These are phyloP conservation scores for Populus ilicifolia DNA, from an alignment of 345 rosid genomes.

Conservation along the genomic window DNA sequence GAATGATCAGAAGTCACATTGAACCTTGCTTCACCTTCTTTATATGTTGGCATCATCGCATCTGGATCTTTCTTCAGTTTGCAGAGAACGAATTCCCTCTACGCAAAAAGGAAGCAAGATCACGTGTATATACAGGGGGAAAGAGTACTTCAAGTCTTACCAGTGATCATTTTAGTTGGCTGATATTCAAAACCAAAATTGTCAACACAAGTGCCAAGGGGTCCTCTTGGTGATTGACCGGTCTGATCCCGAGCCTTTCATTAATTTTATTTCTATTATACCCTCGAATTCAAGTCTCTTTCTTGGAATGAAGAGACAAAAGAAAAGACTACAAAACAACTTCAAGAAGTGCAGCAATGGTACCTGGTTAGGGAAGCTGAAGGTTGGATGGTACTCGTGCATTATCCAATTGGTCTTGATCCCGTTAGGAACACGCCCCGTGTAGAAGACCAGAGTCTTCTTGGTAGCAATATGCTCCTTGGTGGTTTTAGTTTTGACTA, in stretches of 20 bases:
- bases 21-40: conserved; percentile 4
- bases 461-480: background rate
- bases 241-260: no score
- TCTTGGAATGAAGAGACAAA: background rate
- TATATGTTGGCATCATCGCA: background rate
- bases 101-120: background rate
- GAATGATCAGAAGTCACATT: no score
- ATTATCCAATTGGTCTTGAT: conserved; percentile 15
- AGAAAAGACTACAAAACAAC: no score
- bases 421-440: background rate
- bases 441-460: conserved; percentile 16
- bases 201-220: no score
- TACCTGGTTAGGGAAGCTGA: conserved; percentile 5
- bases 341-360: background rate
- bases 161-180: no score
- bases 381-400: conserved; percentile 7
- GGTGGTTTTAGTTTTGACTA: background rate
- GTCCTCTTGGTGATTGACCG: background rate
- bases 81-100: conserved; percentile 6
- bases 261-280: no score
- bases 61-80: conserved; percentile 6
- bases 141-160: no score
- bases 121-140: no score
- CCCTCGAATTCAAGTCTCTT: background rate
- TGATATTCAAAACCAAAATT: no score